Evolutionary conservation across 345 rosid genomes (phyloP).

Genomic region (Aurinia saxatilis): DNA sequence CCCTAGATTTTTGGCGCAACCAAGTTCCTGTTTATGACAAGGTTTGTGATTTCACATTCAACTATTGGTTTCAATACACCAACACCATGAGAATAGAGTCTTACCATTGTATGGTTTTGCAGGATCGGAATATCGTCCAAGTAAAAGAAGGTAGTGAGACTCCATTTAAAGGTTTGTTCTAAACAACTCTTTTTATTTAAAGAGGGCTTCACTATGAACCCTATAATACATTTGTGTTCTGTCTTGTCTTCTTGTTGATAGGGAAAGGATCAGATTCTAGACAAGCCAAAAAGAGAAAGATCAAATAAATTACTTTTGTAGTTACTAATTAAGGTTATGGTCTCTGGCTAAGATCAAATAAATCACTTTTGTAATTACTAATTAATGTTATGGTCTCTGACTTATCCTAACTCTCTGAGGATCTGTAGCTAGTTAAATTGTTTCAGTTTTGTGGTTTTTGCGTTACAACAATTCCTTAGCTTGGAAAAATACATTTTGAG

Average conservation of each 20-base stretch:
- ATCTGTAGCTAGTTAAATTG: not conserved
- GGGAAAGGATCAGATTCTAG: constrained; percentile 7
- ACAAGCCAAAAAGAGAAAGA: constrained; percentile 7
- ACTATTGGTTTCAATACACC: not conserved
- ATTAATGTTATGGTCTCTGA: not conserved
- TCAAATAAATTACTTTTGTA: not conserved
- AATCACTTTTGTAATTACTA: not conserved
- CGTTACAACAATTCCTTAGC: too few relatives aligned
- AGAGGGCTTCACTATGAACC: not conserved
- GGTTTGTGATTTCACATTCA: constrained; percentile 1
- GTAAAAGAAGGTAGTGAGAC: not conserved
- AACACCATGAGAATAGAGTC: not conserved
- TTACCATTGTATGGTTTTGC: not conserved
- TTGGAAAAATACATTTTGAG: too few relatives aligned
- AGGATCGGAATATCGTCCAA: constrained; percentile 16
- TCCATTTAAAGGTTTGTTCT: constrained; percentile 15
- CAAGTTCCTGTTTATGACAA: constrained; percentile 63
- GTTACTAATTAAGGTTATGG: not conserved
- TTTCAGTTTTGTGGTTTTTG: not conserved
- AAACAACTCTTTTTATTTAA: not conserved
- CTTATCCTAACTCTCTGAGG: not conserved
- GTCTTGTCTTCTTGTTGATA: not conserved
- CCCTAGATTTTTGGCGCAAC: constrained; percentile 78
- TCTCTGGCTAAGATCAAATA: not conserved
- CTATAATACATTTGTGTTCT: not conserved